phyloP scores from a whole-genome alignment of 148 eudicot species.

The Fagopyrum tataricum region DNA sequence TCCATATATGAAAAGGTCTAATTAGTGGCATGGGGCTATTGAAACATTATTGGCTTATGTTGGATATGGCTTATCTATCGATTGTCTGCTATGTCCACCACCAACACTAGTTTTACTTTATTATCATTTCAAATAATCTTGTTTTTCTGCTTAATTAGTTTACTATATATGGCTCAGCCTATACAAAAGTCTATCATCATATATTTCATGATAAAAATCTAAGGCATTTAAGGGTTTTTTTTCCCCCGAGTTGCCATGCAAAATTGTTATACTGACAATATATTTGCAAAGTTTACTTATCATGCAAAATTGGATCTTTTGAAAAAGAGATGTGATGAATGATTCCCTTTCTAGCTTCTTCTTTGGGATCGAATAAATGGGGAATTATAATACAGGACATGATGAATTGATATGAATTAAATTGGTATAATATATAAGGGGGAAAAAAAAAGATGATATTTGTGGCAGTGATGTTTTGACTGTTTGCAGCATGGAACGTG shows the following conservation, averaged over 20 bases:
- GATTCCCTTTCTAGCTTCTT: not conserved
- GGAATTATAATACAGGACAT: not conserved
- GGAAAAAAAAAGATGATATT: not conserved
- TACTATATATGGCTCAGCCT: not conserved
- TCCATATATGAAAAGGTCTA: too few species aligned
- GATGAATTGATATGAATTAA: not conserved
- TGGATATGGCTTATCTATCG: not conserved
- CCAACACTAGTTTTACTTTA: not conserved
- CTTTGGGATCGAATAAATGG: not conserved
- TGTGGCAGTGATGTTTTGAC: not conserved
- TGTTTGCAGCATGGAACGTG: not conserved
- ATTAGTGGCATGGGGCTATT: not conserved
- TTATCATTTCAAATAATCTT: not conserved
- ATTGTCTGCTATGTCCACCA: not conserved
- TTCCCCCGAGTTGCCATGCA: not conserved
- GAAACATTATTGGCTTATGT: not conserved
- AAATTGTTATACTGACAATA: not conserved
- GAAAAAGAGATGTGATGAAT: not conserved
- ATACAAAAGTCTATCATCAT: constrained; percentile 2
- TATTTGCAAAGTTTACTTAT: not conserved
- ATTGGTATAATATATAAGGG: not conserved
- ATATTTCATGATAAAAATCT: not conserved
- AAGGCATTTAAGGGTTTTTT: not conserved
- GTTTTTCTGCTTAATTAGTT: not conserved
- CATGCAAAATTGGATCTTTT: not conserved